Percentiles rank a stretch among this genome's conserved stretches.
These are phyloP conservation scores for Serendipita vermifera DNA, from an alignment of 768 basidiomycete species.

Conservation along the genomic window DNA sequence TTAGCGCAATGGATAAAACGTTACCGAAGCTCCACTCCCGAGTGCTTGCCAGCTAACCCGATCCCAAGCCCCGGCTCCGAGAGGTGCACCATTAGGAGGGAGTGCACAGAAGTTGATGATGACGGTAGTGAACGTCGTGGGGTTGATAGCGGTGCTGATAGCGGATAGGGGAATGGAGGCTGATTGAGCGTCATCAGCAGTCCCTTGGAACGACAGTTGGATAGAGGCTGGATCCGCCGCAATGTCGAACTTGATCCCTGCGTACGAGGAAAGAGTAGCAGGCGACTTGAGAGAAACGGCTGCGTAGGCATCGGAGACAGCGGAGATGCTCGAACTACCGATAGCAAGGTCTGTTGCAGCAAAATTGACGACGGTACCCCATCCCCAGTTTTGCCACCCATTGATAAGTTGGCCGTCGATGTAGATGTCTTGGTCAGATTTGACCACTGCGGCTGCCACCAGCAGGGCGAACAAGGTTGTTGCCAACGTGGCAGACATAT, in stretches of 20 bases:
- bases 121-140: constrained; percentile 32
- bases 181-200: constrained; percentile 27
- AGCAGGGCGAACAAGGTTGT: constrained; percentile 4
- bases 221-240: constrained; percentile 33
- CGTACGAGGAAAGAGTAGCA: constrained; percentile 30
- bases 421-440: constrained; percentile 31
- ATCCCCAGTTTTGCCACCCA: constrained; percentile 43
- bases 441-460: constrained; percentile 1
- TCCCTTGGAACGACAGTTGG: constrained; percentile 30
- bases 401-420: constrained; percentile 29
- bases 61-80: constrained; percentile 34
- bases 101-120: constrained; percentile 36
- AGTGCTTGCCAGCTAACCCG: constrained; percentile 38
- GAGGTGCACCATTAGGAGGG: constrained; percentile 28
- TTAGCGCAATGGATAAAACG: not conserved
- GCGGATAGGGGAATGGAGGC: constrained; percentile 32
- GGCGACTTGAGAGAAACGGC: constrained; percentile 38
- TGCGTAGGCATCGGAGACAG: constrained; percentile 31
- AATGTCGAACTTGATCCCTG: constrained; percentile 40
- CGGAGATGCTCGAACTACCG: constrained; percentile 31
- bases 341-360: constrained; percentile 33
- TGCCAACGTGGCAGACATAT: too few relatives aligned
- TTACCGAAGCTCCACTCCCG: constrained; percentile 30
- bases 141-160: constrained; percentile 28
- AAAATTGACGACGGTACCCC: constrained; percentile 32